phyloP scores from a whole-genome alignment of 768 basidiomycete genomes.

The Lactarius evosmus region DNA sequence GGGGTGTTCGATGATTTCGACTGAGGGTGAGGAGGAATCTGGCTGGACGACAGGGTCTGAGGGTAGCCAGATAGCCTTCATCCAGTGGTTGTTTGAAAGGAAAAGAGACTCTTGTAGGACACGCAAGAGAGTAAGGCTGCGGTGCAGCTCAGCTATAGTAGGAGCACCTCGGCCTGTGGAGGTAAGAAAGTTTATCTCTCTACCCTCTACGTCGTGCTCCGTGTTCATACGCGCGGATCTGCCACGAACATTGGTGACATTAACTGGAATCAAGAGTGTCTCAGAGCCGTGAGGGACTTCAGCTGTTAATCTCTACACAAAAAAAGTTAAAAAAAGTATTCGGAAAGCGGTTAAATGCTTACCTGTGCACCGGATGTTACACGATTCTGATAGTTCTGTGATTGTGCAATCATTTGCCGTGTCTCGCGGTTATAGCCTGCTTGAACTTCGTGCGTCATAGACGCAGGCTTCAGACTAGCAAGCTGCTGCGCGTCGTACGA shows the following conservation, averaged over 20 bases:
- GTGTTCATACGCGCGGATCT: conserved; percentile 31
- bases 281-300: conserved; percentile 31
- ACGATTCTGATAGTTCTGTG: conserved; percentile 18
- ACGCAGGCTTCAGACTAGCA: conserved; percentile 13
- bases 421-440: conserved; percentile 11
- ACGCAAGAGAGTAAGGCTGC: conserved; percentile 33
- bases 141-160: conserved; percentile 55
- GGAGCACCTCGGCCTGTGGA: conserved; percentile 54
- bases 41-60: conserved; percentile 40
- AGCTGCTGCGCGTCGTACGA: conserved; percentile 16
- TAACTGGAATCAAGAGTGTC: conserved; percentile 30
- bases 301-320: conserved; percentile 15
- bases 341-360: neutral
- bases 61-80: conserved; percentile 37
- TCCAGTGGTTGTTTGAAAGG: conserved; percentile 39
- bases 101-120: conserved; percentile 37
- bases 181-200: conserved; percentile 38
- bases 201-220: conserved; percentile 33
- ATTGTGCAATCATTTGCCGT: conserved; percentile 17
- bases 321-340: neutral
- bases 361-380: neutral
- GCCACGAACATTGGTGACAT: conserved; percentile 23
- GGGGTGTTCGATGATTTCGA: conserved; percentile 28
- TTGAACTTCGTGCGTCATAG: conserved; percentile 15
- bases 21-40: conserved; percentile 30